Conservation (phyloP, 176 grass and related monocot genomes). For the Bothriochloa decipiens region DNA sequence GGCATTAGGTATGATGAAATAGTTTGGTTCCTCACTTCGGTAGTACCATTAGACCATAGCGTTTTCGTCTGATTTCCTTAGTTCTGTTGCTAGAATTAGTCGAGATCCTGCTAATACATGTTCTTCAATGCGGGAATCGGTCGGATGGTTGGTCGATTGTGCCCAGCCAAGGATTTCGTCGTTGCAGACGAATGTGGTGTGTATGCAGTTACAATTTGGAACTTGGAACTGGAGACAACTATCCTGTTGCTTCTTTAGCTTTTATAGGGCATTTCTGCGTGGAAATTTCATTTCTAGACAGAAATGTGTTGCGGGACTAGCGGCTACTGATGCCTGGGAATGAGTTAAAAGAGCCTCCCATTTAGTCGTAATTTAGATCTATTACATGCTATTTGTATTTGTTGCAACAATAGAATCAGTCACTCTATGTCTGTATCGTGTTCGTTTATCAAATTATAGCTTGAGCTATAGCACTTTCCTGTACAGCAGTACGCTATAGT, state of each 20-base stretch:
- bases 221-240: neutral
- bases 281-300: neutral
- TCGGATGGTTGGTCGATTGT: neutral
- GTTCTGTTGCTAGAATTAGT: neutral
- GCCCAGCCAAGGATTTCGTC: neutral
- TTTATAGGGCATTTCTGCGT: neutral
- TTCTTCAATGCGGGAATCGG: neutral
- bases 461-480: neutral
- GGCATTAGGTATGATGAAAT: conserved; percentile 66
- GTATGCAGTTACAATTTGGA: neutral
- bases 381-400: neutral
- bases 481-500: neutral
- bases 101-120: conserved; percentile 10
- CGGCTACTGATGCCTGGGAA: neutral
- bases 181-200: neutral
- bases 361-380: neutral
- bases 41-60: neutral
- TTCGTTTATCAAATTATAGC: neutral
- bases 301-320: neutral
- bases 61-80: neutral
- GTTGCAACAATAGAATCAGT: neutral
- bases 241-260: neutral
- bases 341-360: neutral
- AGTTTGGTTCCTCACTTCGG: neutral
- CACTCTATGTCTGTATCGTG: neutral